phyloP scores from a whole-genome alignment of 2,329 filamentous ascomycete species.

The Hypoxylon sp. region DNA sequence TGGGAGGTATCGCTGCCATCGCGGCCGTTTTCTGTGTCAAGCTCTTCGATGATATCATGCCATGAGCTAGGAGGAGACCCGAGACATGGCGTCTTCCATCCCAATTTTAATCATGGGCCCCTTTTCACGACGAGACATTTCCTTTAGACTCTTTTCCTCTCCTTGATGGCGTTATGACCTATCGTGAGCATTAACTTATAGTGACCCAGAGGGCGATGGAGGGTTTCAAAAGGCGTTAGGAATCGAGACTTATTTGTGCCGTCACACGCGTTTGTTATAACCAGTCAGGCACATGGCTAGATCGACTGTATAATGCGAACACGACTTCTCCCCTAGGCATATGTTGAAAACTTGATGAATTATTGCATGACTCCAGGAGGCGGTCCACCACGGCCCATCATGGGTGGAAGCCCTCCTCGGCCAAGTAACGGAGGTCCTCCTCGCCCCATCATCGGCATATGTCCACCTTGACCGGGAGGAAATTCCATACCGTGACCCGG shows the following conservation, averaged over 20 bases:
- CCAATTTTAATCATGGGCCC: background rate
- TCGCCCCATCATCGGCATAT: constrained; percentile 40
- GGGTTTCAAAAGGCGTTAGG: background rate
- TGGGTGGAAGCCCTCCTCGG: constrained; percentile 44
- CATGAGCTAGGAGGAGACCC: constrained; percentile 22
- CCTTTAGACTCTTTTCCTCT: background rate
- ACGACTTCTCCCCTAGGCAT: background rate
- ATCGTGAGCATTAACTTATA: background rate
- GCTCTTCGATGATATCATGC: constrained; percentile 58
- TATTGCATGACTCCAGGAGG: constrained; percentile 39
- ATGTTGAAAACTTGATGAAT: background rate
- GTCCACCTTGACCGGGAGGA: constrained; percentile 24
- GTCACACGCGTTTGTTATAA: background rate
- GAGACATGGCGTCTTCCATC: background rate
- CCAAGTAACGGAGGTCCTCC: constrained; percentile 37
- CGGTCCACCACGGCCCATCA: constrained; percentile 42
- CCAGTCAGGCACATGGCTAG: background rate
- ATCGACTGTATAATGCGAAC: background rate
- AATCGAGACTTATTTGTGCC: background rate
- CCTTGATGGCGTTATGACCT: background rate
- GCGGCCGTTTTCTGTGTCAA: constrained; percentile 69
- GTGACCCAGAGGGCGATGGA: background rate
- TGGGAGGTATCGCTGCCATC: constrained; percentile 70
- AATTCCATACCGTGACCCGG: constrained; percentile 26
- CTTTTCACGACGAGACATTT: background rate